phyloP scores from a whole-genome alignment of 345 rosid species.

The Hibiscus trionum region DNA sequence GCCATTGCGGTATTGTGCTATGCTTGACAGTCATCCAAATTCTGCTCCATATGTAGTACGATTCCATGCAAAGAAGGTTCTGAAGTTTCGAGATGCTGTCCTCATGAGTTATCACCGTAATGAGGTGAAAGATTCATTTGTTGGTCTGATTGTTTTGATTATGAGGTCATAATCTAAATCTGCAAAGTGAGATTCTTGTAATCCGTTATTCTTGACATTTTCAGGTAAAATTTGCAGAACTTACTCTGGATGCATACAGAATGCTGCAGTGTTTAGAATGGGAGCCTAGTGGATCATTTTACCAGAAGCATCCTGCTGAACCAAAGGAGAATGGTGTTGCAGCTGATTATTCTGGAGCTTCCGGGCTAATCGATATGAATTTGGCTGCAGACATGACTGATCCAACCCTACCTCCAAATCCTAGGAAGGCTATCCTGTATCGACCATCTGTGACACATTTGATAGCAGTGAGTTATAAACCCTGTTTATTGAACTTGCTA shows the following conservation, averaged over 20 bases:
- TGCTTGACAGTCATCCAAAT: conserved; percentile 62
- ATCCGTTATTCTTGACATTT: conserved; percentile 14
- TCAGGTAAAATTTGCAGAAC: conserved; percentile 93
- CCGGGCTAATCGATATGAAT: conserved; percentile 74
- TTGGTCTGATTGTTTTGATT: background rate
- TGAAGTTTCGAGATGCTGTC: conserved; percentile 74
- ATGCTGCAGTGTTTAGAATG: conserved; percentile 97
- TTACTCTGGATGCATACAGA: conserved; percentile 80
- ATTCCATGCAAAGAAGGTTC: conserved; percentile 75
- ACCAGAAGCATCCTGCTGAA: conserved; percentile 47
- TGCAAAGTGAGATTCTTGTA: background rate
- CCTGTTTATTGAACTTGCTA: conserved; percentile 14
- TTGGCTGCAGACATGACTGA: conserved; percentile 70
- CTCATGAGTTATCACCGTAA: conserved; percentile 72
- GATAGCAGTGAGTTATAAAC: conserved; percentile 63
- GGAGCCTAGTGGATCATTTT: conserved; percentile 81
- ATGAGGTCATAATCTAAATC: background rate
- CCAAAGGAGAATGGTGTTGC: conserved; percentile 64
- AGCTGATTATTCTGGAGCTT: conserved; percentile 66
- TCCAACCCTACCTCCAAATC: conserved; percentile 70
- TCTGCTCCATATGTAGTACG: conserved; percentile 68
- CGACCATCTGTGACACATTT: conserved; percentile 80
- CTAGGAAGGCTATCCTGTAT: conserved; percentile 80
- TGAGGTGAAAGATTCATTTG: conserved; percentile 43
- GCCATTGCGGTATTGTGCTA: conserved; percentile 66